Percentiles rank a stretch among this genome's conserved stretches.
Conservation (phyloP, 305 asterid genomes). For the Ilex paraguariensis region DNA sequence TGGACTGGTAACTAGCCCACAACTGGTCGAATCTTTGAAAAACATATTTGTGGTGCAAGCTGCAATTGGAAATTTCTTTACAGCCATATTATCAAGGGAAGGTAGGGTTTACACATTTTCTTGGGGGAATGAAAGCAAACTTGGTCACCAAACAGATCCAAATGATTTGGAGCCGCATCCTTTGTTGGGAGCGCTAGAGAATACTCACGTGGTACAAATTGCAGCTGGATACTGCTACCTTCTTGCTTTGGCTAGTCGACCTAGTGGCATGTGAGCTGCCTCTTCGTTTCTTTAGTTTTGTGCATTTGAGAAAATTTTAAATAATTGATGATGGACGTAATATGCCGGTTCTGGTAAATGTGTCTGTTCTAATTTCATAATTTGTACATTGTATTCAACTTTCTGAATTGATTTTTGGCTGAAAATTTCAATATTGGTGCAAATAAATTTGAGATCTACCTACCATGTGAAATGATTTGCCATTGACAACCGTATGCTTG, state of each 20-base stretch:
- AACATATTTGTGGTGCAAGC: conserved; percentile 93
- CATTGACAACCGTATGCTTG: too few species aligned
- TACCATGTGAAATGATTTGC: too few species aligned
- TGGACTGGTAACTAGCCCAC: conserved; percentile 58
- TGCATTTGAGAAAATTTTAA: too few species aligned
- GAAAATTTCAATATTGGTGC: too few species aligned
- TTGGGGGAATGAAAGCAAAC: conserved; percentile 87
- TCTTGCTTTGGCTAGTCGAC: conserved; percentile 93
- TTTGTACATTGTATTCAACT: too few species aligned
- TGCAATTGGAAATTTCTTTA: conserved; percentile 90
- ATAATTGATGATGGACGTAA: too few species aligned
- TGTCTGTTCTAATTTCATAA: too few species aligned
- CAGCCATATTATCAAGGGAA: conserved; percentile 86
- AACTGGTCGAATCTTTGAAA: conserved; percentile 79
- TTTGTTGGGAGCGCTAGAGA: conserved; percentile 72
- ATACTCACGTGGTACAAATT: conserved; percentile 83
- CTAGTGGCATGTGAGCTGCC: conserved; percentile 73
- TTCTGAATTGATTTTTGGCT: too few species aligned
- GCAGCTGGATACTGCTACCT: conserved; percentile 99
- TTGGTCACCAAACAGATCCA: conserved; percentile 85
- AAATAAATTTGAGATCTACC: too few species aligned
- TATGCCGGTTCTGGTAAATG: too few species aligned
- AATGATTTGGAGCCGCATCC: conserved; percentile 75
- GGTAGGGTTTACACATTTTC: conserved; percentile 89
- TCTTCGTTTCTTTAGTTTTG: not conserved